Conservation (phyloP, 139 green algal genomes). For the Marvania coccoides region DNA sequence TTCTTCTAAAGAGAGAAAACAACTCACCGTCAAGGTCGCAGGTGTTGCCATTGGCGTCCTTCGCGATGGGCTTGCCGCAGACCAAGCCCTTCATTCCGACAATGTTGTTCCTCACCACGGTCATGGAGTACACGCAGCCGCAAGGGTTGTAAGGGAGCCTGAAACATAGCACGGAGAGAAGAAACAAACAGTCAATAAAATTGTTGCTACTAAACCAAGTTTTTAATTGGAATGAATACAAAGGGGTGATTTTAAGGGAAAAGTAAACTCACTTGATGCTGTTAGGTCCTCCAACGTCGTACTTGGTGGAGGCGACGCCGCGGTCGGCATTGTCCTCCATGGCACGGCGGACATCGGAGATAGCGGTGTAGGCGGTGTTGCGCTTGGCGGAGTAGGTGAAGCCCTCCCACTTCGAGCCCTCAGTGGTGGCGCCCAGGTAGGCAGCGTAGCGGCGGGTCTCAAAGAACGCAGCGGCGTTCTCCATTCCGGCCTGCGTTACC, state of each 20-base stretch:
- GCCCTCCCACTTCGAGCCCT: constrained; percentile 58
- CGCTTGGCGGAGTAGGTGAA: constrained; percentile 21
- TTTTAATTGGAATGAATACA: neutral
- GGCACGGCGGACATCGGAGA: constrained; percentile 15
- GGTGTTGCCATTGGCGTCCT: constrained; percentile 11
- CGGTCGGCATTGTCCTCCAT: constrained; percentile 29
- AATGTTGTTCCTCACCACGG: constrained; percentile 8
- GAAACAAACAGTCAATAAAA: neutral
- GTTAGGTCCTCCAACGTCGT: constrained; percentile 23
- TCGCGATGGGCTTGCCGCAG: constrained; percentile 19
- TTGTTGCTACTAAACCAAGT: neutral
- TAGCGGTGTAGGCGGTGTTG: constrained; percentile 18
- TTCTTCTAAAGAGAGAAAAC: neutral
- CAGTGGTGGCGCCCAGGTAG: constrained; percentile 39
- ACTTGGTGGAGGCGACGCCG: constrained; percentile 3
- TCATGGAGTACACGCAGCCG: constrained; percentile 32
- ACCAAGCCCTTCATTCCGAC: constrained; percentile 19
- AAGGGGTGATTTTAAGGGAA: too few species aligned
- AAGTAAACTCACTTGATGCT: too few species aligned
- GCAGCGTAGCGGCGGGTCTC: constrained; percentile 41
- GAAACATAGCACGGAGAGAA: neutral
- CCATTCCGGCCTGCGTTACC: constrained; percentile 26
- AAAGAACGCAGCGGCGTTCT: constrained; percentile 39
- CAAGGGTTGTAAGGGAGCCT: constrained; percentile 32
- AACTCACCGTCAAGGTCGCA: constrained; percentile 13